Evolutionary conservation across 495 filamentous ascomycete genomes (phyloP), one percentile per base, ranked within the genome.

Genomic region (Xylaria sp.): DNA sequence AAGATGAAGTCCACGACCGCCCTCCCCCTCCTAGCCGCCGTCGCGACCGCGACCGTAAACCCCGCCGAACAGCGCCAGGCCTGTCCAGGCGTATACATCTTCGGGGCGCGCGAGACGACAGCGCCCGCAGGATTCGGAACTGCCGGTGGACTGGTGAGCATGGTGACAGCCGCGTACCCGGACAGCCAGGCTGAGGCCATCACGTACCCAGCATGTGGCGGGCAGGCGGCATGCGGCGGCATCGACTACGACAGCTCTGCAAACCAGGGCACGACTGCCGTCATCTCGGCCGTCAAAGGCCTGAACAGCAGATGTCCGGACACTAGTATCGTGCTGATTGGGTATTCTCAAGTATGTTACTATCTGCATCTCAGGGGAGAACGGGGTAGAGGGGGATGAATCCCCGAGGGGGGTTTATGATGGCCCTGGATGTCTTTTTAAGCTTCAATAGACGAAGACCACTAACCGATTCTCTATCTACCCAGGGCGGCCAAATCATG

Each of bases 21-120:
- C 0, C 50, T 73, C 53, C 67, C 71, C 17, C 40, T 70, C 67
- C 61, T 70, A 6, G 70, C 65, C 37, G 71, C 66, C 33, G 61
- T 71, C 29, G 73, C 73, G n/a, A 61, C 24, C 24, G 46, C 71
- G n/a, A 61, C 24, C 24, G 46, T 68, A 0, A 66, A 44, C 26
- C 70, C 70, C n/a, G 69, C 79, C 33, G 72, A 74, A 43, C 64
- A 75, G 15, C 73, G 80, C 21, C 80, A 82, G 72, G 78, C 75
- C 61, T 89, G 87, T 72, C 86, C 86, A 7, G 72, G 79, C 37
- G 78, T 90, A 35, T 89, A 91, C 74, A 81, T 89, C 52, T 89
- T 91, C 62, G 89, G 89, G 9, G 90, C 90, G 0, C 88, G 90
- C 58, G 90, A 91, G 80, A 91, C 89, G 14, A 90, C 88, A 0